A percentile compares a stretch with the other conserved stretches of the same genome.
Conservation (phyloP, 768 basidiomycete species). For the Phylloporus rhodoxanthus region DNA sequence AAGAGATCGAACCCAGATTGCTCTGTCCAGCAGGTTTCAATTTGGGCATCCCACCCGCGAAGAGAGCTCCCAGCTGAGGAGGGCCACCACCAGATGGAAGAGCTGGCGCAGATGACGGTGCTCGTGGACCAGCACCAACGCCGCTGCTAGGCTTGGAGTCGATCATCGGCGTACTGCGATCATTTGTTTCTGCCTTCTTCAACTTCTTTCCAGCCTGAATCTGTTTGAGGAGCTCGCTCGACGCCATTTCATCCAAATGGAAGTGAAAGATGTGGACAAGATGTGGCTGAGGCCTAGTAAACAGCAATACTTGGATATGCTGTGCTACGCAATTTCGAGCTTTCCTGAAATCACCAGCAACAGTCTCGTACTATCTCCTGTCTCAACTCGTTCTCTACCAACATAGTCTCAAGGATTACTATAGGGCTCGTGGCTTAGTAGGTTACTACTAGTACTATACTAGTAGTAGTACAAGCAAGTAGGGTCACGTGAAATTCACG, state of each 20-base stretch:
- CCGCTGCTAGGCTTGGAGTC: slow-evolving; percentile 44
- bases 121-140: slow-evolving; percentile 32
- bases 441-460: no score
- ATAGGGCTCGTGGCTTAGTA: no score
- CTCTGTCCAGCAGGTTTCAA: slow-evolving; percentile 72
- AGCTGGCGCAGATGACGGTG: slow-evolving; percentile 15
- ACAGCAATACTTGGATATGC: slow-evolving; percentile 16
- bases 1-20: slow-evolving; percentile 42
- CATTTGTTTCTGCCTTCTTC: slow-evolving; percentile 79
- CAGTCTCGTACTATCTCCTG: neutral
- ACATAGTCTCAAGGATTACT: no score
- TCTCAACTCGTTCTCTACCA: neutral
- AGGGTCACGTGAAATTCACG: slow-evolving; percentile 32
- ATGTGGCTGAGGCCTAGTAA: no score
- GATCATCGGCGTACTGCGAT: slow-evolving; percentile 65
- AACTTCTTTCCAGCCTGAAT: slow-evolving; percentile 79
- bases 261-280: neutral
- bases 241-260: slow-evolving; percentile 47
- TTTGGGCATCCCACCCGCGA: slow-evolving; percentile 90
- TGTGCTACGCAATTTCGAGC: neutral
- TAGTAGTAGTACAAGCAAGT: no score
- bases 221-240: slow-evolving; percentile 67
- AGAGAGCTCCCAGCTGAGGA: slow-evolving; percentile 78
- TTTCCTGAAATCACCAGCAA: no score
- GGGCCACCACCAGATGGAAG: slow-evolving; percentile 41